These are phyloP conservation scores for Phytopythium litorale DNA, from an alignment of 352 stramenopile genomes.

Conservation along the genomic window DNA sequence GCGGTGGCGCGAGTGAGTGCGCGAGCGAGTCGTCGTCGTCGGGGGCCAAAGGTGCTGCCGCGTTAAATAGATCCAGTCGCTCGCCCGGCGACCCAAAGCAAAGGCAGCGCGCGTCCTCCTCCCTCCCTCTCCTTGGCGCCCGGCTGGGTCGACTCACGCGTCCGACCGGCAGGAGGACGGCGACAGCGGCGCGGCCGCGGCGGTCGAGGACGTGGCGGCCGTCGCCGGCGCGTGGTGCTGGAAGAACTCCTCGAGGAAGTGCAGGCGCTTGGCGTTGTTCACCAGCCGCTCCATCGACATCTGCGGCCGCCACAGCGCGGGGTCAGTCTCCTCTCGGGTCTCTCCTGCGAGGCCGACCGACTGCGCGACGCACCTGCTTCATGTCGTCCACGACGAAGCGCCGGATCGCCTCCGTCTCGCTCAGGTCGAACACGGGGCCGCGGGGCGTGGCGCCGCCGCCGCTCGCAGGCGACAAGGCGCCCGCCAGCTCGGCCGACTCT, in stretches of 20 bases:
- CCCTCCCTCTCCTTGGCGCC: neutral
- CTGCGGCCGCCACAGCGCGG: conserved; percentile 20
- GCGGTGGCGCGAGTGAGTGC: conserved; percentile 2
- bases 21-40: neutral
- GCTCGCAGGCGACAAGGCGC: neutral
- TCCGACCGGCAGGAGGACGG: conserved; percentile 7
- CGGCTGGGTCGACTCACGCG: neutral
- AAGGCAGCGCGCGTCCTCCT: neutral
- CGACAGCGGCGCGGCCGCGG: conserved; percentile 13
- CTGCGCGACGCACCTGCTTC: conserved; percentile 40
- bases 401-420: conserved; percentile 61
- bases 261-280: conserved; percentile 65
- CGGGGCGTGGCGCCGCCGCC: conserved; percentile 1
- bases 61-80: conserved; percentile 23
- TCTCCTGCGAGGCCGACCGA: neutral
- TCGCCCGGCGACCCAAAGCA: neutral
- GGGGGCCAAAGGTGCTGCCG: conserved; percentile 4
- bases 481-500: conserved; percentile 20
- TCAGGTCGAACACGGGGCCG: conserved; percentile 34
- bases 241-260: conserved; percentile 67
- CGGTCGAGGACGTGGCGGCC: conserved; percentile 16
- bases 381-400: conserved; percentile 60
- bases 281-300: conserved; percentile 82
- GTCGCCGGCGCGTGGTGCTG: conserved; percentile 17
- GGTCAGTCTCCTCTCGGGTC: too few species aligned